Evolutionary conservation across 495 filamentous ascomycete genomes (phyloP).

Genomic region (Melanomma pulvis-pyrius): DNA sequence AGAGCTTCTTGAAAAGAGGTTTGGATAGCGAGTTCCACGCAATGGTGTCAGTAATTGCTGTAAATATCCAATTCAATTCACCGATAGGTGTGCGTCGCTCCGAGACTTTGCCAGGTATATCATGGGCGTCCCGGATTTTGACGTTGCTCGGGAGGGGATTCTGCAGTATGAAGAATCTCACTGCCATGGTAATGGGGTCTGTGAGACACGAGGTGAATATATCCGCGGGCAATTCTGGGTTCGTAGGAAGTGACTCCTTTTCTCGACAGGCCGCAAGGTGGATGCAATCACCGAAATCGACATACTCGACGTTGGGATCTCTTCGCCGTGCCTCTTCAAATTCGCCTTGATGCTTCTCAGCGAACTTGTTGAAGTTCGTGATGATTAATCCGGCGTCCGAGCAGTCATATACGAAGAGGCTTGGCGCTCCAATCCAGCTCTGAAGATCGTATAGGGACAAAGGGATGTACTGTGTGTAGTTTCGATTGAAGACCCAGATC

Average conservation of each 20-base stretch:
- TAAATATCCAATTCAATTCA: slow-evolving; percentile 99
- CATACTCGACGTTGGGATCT: slow-evolving; percentile 72
- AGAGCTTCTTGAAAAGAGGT: slow-evolving; percentile 91
- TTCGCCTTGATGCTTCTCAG: slow-evolving; percentile 89
- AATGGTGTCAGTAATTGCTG: slow-evolving; percentile 97
- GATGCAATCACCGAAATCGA: slow-evolving; percentile 77
- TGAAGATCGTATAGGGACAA: slow-evolving; percentile 96
- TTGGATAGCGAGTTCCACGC: slow-evolving; percentile 94
- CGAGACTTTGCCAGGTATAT: slow-evolving; percentile 80
- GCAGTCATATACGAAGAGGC: slow-evolving; percentile 96
- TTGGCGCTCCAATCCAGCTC: slow-evolving; percentile 92
- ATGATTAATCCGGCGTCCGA: slow-evolving; percentile 95
- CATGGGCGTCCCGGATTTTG: slow-evolving; percentile 76
- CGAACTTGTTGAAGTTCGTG: slow-evolving; percentile 88
- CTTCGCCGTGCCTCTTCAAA: slow-evolving; percentile 69
- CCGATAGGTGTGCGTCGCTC: slow-evolving; percentile 94
- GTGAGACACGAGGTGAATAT: slow-evolving; percentile 96
- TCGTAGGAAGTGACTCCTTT: slow-evolving; percentile 93
- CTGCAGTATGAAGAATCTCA: slow-evolving; percentile 92
- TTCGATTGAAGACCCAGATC: slow-evolving; percentile 99
- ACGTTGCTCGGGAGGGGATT: slow-evolving; percentile 79
- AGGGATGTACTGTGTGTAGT: slow-evolving; percentile 98
- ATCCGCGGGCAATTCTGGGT: slow-evolving; percentile 90
- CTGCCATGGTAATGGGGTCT: slow-evolving; percentile 93
- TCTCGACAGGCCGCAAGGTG: slow-evolving; percentile 90